Evolutionary conservation across 371 early-diverging fungal genomes (phyloP).

Genomic region (Haplosporangium sp.): DNA sequence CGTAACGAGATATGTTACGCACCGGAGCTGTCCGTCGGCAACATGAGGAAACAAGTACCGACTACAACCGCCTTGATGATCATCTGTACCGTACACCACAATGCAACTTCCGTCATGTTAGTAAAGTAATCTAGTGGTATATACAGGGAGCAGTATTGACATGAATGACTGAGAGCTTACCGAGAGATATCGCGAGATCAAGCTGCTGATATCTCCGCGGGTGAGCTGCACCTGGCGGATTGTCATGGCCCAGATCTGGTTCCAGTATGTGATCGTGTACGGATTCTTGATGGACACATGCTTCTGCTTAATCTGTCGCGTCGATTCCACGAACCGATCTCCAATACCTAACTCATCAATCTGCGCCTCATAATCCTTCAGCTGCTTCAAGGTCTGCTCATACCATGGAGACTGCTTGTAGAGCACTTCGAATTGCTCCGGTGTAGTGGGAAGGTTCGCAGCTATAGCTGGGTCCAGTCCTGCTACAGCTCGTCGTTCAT

Average conservation of each 20-base stretch:
- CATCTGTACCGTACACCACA: too few relatives aligned
- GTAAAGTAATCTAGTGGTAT: neutral
- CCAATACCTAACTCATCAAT: conserved; percentile 50
- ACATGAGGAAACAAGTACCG: conserved; percentile 70
- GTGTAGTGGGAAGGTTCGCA: conserved; percentile 57
- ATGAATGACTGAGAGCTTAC: neutral
- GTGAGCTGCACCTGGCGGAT: conserved; percentile 70
- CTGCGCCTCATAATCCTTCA: conserved; percentile 55
- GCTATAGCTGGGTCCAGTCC: conserved; percentile 64
- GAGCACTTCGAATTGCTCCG: conserved; percentile 60
- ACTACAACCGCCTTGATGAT: conserved; percentile 69
- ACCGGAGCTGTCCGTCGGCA: conserved; percentile 62
- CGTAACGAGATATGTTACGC: too few relatives aligned
- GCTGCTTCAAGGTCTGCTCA: conserved; percentile 49
- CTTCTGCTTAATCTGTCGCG: conserved; percentile 66
- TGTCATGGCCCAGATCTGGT: conserved; percentile 71
- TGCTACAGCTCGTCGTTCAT: conserved; percentile 73
- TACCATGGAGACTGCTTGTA: conserved; percentile 58
- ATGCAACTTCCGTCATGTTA: too few relatives aligned
- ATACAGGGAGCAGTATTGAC: neutral
- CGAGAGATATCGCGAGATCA: conserved; percentile 65
- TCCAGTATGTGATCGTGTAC: conserved; percentile 70
- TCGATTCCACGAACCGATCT: conserved; percentile 62
- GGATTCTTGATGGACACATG: conserved; percentile 63
- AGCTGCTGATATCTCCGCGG: conserved; percentile 59